These are phyloP conservation scores for Domatiomyces catenatus DNA, from an alignment of 2,329 filamentous ascomycete genomes.

Conservation along the genomic window DNA sequence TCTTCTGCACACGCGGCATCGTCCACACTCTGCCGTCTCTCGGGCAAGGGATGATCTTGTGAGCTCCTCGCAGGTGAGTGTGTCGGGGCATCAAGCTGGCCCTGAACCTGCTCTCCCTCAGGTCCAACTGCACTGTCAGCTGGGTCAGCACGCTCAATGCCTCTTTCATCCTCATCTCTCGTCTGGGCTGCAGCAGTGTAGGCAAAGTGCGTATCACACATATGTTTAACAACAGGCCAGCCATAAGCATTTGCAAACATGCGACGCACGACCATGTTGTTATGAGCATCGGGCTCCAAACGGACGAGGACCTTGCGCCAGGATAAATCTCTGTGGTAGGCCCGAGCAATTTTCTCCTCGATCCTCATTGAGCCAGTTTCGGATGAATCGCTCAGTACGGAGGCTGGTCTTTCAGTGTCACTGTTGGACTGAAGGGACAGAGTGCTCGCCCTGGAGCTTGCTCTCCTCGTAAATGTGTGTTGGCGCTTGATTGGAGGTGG, in stretches of 20 bases:
- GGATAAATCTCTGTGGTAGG: constrained; percentile 77
- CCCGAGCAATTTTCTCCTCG: constrained; percentile 93
- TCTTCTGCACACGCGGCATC: neutral
- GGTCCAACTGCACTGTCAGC: constrained; percentile 40
- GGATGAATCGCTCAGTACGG: constrained; percentile 12
- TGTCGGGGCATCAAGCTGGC: constrained; percentile 19
- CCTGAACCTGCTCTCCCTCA: constrained; percentile 51
- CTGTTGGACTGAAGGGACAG: constrained; percentile 9
- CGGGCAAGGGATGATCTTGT: constrained; percentile 1
- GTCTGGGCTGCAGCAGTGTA: constrained; percentile 52
- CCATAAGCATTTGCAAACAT: constrained; percentile 97
- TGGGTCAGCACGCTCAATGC: constrained; percentile 53
- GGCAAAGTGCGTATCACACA: constrained; percentile 87
- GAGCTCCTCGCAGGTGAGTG: constrained; percentile 2
- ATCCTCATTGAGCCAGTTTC: constrained; percentile 54
- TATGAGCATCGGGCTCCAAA: constrained; percentile 91
- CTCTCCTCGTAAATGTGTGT: constrained; percentile 23
- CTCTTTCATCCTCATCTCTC: constrained; percentile 51
- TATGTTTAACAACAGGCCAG: constrained; percentile 90
- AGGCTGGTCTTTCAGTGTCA: constrained; percentile 1
- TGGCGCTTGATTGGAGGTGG: constrained; percentile 44
- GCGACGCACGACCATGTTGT: constrained; percentile 91
- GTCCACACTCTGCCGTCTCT: constrained; percentile 1
- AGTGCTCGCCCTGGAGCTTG: constrained; percentile 8
- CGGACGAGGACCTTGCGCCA: constrained; percentile 97